Evolutionary conservation across 352 stramenopile genomes (phyloP).

Genomic region (Pythium vanterpoolii): DNA sequence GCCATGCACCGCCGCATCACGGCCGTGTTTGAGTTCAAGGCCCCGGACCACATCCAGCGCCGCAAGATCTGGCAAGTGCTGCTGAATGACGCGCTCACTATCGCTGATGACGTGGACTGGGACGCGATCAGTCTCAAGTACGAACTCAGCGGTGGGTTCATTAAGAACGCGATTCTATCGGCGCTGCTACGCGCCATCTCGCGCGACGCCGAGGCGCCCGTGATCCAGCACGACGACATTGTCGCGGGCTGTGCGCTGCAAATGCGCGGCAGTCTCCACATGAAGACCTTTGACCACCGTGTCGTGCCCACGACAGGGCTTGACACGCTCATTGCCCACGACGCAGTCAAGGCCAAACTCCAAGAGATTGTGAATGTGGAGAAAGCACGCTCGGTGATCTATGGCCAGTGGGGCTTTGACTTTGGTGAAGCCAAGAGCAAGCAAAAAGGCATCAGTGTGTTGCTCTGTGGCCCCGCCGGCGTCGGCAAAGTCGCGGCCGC

Average conservation of each 20-base stretch:
- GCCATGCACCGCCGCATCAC: conserved; percentile 90
- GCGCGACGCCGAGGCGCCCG: conserved; percentile 43
- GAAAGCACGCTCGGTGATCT: conserved; percentile 83
- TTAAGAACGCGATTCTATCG: conserved; percentile 89
- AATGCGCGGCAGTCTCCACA: conserved; percentile 85
- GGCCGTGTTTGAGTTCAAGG: conserved; percentile 86
- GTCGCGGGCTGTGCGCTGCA: conserved; percentile 78
- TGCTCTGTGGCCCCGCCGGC: conserved; percentile 65
- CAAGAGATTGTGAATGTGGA: conserved; percentile 76
- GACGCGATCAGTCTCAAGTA: conserved; percentile 85
- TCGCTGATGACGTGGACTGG: conserved; percentile 74
- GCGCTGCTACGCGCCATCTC: conserved; percentile 78
- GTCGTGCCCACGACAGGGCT: conserved; percentile 75
- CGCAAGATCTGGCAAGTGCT: conserved; percentile 85
- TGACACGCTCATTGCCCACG: conserved; percentile 68
- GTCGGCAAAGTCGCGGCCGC: conserved; percentile 76
- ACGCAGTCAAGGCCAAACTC: conserved; percentile 62
- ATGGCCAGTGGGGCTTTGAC: conserved; percentile 84
- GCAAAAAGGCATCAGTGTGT: conserved; percentile 78
- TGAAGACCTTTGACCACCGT: conserved; percentile 88
- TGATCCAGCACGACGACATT: conserved; percentile 78
- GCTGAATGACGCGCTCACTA: conserved; percentile 45
- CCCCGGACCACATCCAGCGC: conserved; percentile 78
- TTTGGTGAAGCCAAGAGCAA: conserved; percentile 79
- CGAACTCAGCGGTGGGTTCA: conserved; percentile 87